These are phyloP conservation scores for Schwanniomyces polymorphus DNA, from an alignment of 805 yeast genomes.

Conservation along the genomic window DNA sequence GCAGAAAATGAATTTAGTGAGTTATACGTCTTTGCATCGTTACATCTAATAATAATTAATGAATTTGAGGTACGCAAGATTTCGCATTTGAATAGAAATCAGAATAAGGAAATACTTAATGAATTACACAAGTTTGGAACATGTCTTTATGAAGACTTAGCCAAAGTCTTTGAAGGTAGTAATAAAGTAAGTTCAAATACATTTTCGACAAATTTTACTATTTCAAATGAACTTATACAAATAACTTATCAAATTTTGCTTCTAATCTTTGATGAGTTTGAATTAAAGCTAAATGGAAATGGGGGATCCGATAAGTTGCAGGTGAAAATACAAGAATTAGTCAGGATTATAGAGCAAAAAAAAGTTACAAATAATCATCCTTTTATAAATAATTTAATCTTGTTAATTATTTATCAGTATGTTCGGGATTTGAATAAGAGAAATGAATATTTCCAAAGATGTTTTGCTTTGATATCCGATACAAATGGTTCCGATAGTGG, in stretches of 20 bases:
- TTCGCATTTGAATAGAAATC: background rate
- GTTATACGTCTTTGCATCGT: slow-evolving; percentile 24
- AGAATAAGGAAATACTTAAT: slow-evolving; percentile 1
- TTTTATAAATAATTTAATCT: slow-evolving; percentile 15
- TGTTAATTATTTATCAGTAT: slow-evolving; percentile 12
- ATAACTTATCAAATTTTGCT: slow-evolving; percentile 15
- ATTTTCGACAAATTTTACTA: slow-evolving; percentile 15
- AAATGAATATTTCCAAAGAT: slow-evolving; percentile 12
- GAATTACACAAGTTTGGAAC: slow-evolving; percentile 10
- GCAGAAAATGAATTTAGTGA: slow-evolving; percentile 24
- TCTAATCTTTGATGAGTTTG: slow-evolving; percentile 4
- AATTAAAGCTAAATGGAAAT: background rate
- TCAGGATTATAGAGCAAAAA: background rate
- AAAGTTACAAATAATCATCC: slow-evolving; percentile 7
- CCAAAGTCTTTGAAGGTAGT: slow-evolving; percentile 10
- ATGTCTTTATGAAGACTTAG: slow-evolving; percentile 13
- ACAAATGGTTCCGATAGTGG: slow-evolving; percentile 16
- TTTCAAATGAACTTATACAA: slow-evolving; percentile 10
- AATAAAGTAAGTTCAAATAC: slow-evolving; percentile 12
- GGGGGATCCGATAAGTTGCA: background rate
- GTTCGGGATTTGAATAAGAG: slow-evolving; percentile 13
- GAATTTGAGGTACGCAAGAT: slow-evolving; percentile 19
- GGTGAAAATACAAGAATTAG: background rate
- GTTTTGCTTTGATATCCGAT: slow-evolving; percentile 11
- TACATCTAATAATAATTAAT: slow-evolving; percentile 26